phyloP scores from a whole-genome alignment of 495 filamentous ascomycete species.

The Neurospora sp. region DNA sequence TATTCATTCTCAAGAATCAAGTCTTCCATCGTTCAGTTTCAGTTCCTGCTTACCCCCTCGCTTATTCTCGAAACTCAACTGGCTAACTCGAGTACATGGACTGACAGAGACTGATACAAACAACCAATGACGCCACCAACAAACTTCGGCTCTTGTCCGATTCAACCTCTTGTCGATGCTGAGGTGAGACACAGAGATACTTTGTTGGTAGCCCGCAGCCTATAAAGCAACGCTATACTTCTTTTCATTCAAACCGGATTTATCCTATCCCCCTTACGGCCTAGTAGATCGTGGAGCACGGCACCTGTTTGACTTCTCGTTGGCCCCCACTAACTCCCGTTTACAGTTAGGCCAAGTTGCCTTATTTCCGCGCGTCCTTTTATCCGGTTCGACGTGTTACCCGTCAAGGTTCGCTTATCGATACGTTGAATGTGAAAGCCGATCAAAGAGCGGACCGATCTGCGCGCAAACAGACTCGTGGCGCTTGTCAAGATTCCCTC shows the following conservation, averaged over 20 bases:
- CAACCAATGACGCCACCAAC: not conserved
- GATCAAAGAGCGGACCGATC: not conserved
- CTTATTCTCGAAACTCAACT: not conserved
- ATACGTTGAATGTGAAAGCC: not conserved
- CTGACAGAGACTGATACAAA: not conserved
- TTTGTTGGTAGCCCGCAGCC: not conserved
- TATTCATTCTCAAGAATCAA: too few species aligned
- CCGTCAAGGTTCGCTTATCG: not conserved
- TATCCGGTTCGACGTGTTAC: not conserved
- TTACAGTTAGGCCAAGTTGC: not conserved
- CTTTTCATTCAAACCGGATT: too few species aligned
- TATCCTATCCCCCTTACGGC: too few species aligned
- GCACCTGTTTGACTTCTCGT: not conserved
- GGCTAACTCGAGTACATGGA: not conserved
- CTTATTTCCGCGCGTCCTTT: not conserved
- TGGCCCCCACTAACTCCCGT: not conserved
- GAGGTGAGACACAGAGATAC: not conserved
- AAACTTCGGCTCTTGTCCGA: not conserved
- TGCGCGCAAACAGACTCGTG: not conserved
- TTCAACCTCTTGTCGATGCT: not conserved
- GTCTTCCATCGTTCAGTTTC: not conserved
- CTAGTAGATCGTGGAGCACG: too few species aligned
- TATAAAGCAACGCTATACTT: not conserved
- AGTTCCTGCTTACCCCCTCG: not conserved
- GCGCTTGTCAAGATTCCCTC: not conserved